Evolutionary conservation across 2,329 filamentous ascomycete species (phyloP).

Genomic region (Zarea fungicola): DNA sequence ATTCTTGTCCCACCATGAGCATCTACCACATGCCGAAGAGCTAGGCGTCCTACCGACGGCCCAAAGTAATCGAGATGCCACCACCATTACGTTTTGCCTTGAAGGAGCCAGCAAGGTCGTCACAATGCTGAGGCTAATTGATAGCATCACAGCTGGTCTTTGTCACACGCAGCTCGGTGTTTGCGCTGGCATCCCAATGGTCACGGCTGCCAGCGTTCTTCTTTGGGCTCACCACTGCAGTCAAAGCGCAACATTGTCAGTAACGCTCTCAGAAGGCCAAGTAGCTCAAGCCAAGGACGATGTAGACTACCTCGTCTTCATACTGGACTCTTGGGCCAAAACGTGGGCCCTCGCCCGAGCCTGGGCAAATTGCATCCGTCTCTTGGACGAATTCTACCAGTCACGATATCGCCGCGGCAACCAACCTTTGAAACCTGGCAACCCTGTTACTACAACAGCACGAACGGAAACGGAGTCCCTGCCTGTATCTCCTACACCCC

Average conservation of each 20-base stretch:
- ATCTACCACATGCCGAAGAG: background rate
- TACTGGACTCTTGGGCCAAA: background rate
- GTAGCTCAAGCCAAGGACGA: background rate
- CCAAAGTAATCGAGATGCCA: background rate
- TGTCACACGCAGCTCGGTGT: background rate
- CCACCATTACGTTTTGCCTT: background rate
- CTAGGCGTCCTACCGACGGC: too few species aligned
- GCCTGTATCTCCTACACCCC: background rate
- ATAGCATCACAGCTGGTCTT: background rate
- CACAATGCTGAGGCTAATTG: conserved; percentile 1
- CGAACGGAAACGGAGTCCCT: background rate
- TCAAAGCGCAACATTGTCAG: background rate
- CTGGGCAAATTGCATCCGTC: conserved; percentile 2
- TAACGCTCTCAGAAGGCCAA: background rate
- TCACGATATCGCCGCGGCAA: background rate
- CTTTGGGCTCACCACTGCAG: conserved; percentile 3
- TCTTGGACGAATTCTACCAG: conserved; percentile 6
- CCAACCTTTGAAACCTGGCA: background rate
- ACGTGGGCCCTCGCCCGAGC: conserved; percentile 1
- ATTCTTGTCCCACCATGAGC: background rate
- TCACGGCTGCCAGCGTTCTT: conserved; percentile 1
- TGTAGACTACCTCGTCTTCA: background rate
- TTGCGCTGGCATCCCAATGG: background rate
- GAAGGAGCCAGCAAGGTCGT: background rate
- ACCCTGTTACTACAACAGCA: too few species aligned